phyloP scores from a whole-genome alignment of 352 stramenopile genomes.

The Pythium pectinolyticum region DNA sequence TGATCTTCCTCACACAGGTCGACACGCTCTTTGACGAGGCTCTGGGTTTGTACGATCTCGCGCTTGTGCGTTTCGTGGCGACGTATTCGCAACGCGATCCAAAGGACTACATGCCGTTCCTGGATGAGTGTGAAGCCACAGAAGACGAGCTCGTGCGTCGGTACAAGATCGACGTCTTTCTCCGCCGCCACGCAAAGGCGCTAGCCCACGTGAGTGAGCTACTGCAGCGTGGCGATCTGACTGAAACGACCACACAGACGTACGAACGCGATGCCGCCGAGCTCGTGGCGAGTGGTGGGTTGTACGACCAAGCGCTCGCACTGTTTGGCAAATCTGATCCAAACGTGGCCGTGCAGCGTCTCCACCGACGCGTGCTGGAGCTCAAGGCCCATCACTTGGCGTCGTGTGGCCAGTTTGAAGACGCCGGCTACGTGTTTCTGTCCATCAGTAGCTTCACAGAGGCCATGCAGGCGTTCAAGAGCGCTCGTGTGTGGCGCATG shows the following conservation, averaged over 20 bases:
- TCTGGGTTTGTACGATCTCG: slow-evolving; percentile 65
- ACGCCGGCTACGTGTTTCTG: slow-evolving; percentile 66
- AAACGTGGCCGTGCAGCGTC: slow-evolving; percentile 12
- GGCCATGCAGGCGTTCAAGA: slow-evolving; percentile 56
- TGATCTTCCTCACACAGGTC: slow-evolving; percentile 73
- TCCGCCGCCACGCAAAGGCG: slow-evolving; percentile 45
- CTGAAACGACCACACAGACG: slow-evolving; percentile 2
- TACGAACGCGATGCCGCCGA: slow-evolving; percentile 39
- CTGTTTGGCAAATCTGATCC: slow-evolving; percentile 37
- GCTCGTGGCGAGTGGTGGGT: slow-evolving; percentile 41
- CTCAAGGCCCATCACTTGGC: slow-evolving; percentile 54
- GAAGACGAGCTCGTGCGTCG: slow-evolving; percentile 41
- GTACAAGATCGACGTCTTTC: slow-evolving; percentile 59
- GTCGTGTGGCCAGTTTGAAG: slow-evolving; percentile 39
- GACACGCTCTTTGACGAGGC: slow-evolving; percentile 65
- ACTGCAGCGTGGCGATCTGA: slow-evolving; percentile 5
- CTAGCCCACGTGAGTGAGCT: slow-evolving; percentile 49
- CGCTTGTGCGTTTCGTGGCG: slow-evolving; percentile 59
- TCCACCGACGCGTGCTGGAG: slow-evolving; percentile 42
- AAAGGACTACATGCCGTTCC: slow-evolving; percentile 65
- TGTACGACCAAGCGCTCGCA: slow-evolving; percentile 53
- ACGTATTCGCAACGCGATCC: slow-evolving; percentile 68
- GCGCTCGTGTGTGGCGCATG: slow-evolving; percentile 61
- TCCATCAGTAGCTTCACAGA: slow-evolving; percentile 38
- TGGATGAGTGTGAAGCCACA: slow-evolving; percentile 44